A percentile compares a stretch with the other conserved stretches of the same genome.
Conservation (phyloP, 2,329 filamentous ascomycete genomes). For the Botrytis aclada region DNA sequence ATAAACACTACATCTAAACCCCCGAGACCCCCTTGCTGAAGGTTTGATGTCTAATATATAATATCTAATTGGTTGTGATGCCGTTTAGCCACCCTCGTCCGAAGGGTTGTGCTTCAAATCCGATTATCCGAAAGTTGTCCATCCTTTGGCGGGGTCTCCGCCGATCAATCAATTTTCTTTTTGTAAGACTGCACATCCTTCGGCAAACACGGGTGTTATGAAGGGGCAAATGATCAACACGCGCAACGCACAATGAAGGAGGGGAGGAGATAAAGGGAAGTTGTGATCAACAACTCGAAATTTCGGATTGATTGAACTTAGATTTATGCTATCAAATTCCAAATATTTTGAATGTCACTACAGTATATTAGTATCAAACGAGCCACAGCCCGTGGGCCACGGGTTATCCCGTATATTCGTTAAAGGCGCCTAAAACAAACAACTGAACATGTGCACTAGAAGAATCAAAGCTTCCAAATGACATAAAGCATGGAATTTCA, state of each 20-base stretch:
- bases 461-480: neutral
- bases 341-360: neutral
- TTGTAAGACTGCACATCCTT: slow-evolving; percentile 2
- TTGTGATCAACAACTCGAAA: slow-evolving; percentile 1
- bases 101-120: neutral
- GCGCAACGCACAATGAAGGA: neutral
- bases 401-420: neutral
- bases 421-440: neutral
- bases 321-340: slow-evolving; percentile 7
- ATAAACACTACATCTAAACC: neutral
- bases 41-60: neutral
- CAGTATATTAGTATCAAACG: neutral
- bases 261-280: neutral
- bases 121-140: neutral
- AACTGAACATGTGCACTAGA: neutral
- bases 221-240: slow-evolving; percentile 1
- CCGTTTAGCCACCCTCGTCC: neutral
- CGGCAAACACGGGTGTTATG: neutral
- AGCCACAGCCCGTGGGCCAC: neutral
- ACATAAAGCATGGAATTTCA: neutral
- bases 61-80: neutral
- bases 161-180: neutral
- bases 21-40: neutral
- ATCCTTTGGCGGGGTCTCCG: neutral
- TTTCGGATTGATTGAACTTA: neutral